Evolutionary conservation across 169 alveolate genomes (phyloP), one percentile per base, ranked within the genome.

Genomic region (Plasmodium falciparum): DNA sequence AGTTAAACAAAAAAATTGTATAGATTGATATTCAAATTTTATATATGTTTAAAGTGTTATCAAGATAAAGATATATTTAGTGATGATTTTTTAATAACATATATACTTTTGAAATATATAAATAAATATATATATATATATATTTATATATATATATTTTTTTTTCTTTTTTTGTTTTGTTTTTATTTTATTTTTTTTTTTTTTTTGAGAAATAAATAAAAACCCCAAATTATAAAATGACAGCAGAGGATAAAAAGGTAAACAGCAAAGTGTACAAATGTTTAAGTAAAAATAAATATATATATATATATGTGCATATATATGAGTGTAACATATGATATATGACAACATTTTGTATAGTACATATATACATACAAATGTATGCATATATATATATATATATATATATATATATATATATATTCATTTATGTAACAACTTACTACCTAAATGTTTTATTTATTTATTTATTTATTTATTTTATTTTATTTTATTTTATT

Each of bases 231-330:
- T 0, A 39, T 39, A 39, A 39, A 3, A 76, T 76, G 89, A 66
- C 89, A 56, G 89, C 75, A 7, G 89, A 76, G 52, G 89, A 76
- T 56, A 76, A 76, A 69, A 76, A 76, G 76, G 89, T 76, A 76
- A 39, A 52, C n/a, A 9, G 6, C 8, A 52, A 52, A n/a, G 9
- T 15, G 22, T 52, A 50, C 0, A 50, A 50, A 50, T 1, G 13
- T n/a, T 50, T 50, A 50, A 50, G 29, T 24, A 0, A 24, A 24
- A 24, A 24, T 24, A 24, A 24, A 24, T 24, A 24, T 0, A 24
- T 24, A 24, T 24, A 24, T 24, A 24, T 24, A 24, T 24, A 24
- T 24, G 3, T 45, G 29, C 33, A 26, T 26, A 26, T 26, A 26
- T 26, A 26, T 26, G 3, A 26, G 33, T 26, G 33, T 26, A 26